Conservation (phyloP, 2,329 filamentous ascomycete species). For the Hypoxylon sp. region DNA sequence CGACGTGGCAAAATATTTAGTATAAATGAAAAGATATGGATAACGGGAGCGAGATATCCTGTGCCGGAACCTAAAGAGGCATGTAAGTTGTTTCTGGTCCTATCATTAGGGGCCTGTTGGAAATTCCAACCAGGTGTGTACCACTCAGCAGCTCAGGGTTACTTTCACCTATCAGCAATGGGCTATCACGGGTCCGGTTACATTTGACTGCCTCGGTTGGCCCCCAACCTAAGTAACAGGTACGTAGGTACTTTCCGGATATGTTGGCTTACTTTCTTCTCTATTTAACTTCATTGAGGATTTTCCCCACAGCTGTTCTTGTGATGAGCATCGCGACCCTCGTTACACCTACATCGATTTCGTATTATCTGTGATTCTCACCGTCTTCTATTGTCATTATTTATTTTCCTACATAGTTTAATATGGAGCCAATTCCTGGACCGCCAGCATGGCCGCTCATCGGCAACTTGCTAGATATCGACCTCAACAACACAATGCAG, state of each 20-base stretch:
- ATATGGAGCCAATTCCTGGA: constrained; percentile 2
- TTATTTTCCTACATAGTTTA: neutral
- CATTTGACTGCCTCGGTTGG: neutral
- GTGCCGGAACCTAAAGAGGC: neutral
- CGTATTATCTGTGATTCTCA: neutral
- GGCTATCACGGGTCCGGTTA: neutral
- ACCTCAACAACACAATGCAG: constrained; percentile 5
- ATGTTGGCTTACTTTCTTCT: neutral
- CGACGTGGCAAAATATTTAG: neutral
- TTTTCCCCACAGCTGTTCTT: neutral
- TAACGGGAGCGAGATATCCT: neutral
- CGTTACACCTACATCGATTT: neutral
- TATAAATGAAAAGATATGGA: neutral
- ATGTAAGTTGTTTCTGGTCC: neutral
- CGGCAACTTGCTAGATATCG: constrained; percentile 1
- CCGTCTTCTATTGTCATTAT: neutral
- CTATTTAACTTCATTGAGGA: neutral
- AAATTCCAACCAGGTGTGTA: neutral
- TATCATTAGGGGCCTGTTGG: neutral
- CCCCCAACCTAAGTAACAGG: neutral
- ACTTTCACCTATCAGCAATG: neutral
- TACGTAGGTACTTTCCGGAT: neutral
- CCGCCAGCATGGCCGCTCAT: neutral
- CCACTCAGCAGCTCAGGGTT: neutral
- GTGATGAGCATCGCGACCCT: neutral